phyloP scores from a whole-genome alignment of 1,284 basidiomycete genomes.

The Rhodotorula sp. region DNA sequence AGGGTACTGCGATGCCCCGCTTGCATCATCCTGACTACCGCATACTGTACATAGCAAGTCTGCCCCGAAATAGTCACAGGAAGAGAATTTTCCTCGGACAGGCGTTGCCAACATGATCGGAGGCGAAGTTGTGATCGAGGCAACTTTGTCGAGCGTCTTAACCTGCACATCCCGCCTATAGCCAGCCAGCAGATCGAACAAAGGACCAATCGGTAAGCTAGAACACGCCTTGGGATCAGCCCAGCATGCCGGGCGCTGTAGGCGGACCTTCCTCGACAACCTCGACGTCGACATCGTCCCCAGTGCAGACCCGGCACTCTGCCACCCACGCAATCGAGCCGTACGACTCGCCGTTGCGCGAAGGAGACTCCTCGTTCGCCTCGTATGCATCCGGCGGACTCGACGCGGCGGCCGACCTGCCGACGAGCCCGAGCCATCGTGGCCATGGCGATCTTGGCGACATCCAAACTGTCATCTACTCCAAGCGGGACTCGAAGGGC shows the following conservation, averaged over 20 bases:
- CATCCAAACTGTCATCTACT: not conserved
- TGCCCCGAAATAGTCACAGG: too few species aligned
- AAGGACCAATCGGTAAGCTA: too few species aligned
- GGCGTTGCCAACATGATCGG: too few species aligned
- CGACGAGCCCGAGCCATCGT: not conserved
- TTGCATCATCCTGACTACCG: too few species aligned
- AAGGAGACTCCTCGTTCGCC: not conserved
- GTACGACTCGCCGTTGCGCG: constrained; percentile 14
- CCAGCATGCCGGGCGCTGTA: not conserved
- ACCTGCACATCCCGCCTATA: too few species aligned
- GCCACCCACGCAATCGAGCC: not conserved
- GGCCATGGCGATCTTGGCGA: constrained; percentile 5
- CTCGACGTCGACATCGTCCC: not conserved
- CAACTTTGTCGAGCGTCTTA: too few species aligned
- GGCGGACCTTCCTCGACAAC: not conserved
- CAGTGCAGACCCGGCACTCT: not conserved
- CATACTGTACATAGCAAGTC: too few species aligned
- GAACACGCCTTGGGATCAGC: not conserved
- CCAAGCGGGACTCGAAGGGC: constrained; percentile 6
- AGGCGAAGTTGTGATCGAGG: too few species aligned
- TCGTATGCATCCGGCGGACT: not conserved
- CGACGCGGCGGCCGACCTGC: not conserved
- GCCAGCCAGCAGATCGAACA: too few species aligned
- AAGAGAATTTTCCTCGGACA: too few species aligned
- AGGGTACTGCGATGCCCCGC: too few species aligned